These are phyloP conservation scores for Amanita phalloides DNA, from an alignment of 768 basidiomycete genomes.

Conservation along the genomic window DNA sequence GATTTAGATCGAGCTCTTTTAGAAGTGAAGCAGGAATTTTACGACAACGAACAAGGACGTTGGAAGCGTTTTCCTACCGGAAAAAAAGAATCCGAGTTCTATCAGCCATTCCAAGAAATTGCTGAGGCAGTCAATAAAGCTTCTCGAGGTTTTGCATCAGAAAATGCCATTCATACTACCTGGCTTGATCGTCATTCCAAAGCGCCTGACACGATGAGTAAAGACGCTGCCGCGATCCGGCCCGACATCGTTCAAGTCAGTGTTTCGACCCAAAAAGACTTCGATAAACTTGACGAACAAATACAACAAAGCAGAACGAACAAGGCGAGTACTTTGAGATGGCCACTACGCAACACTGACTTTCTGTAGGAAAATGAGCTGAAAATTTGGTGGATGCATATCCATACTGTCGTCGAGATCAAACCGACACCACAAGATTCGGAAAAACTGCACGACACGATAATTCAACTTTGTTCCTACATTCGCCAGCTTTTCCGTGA, in stretches of 20 bases:
- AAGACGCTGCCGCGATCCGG: neutral
- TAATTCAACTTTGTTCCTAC: slow-evolving; percentile 5
- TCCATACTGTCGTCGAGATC: neutral
- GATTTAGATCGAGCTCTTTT: neutral
- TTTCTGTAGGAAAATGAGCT: too few relatives aligned
- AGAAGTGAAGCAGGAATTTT: neutral
- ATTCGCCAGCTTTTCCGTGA: slow-evolving; percentile 8
- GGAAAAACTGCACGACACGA: neutral
- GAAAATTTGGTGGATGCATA: neutral
- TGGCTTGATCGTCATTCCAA: neutral
- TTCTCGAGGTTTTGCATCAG: neutral
- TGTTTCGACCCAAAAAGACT: too few relatives aligned
- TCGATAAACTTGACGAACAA: neutral
- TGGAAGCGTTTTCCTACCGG: neutral
- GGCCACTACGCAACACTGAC: too few relatives aligned
- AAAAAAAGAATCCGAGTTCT: neutral
- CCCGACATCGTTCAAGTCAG: neutral
- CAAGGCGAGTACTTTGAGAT: too few relatives aligned
- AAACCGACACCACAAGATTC: neutral
- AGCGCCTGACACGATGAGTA: neutral
- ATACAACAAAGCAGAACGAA: neutral
- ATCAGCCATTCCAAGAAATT: neutral
- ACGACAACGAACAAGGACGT: neutral
- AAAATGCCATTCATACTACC: neutral
- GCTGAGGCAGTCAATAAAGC: neutral